Base-by-base conservation (phyloP, 2,329 filamentous ascomycete genomes). In the Arthrobotrys pseudoclavata region DNA sequence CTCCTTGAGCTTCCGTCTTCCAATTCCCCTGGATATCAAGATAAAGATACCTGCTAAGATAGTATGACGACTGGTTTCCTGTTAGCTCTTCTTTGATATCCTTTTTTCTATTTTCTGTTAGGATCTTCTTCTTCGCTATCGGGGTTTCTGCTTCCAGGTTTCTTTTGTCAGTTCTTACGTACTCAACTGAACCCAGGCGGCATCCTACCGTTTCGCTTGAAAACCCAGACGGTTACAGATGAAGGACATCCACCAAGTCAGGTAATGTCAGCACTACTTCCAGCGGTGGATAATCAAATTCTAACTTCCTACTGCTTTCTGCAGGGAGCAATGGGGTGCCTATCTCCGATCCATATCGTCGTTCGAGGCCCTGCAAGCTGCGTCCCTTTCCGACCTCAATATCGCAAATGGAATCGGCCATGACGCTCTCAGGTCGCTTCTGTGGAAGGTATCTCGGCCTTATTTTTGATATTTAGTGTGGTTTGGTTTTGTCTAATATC, bases 201-300 rank as follows among this genome's bases (percentile, higher is more conserved):
- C 37, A 45, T 45, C 42, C 47, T 7, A 4, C 20, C 18, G 6
- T 24, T 15, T 24, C 15, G 20, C 5, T 22, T 7, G 47, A 3
- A 6, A 13, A 50, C 10, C 20, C 15, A 10, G 20, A 24, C n/a
- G 10, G 42, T 22, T 50, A 60, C 55, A 69, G 64, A 77, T 77
- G 74, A 77, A 77, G 74, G 67, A 77, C 53, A 70, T 77, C 67
- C 61, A 48, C 42, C 74, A 68, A 50, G 67, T 67, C 67, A 77
- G 62, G 74, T 77, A 71, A 42, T n/a, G 37, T 29, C 40, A n/a
- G 15, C 20, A 1, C 12, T 29, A 22, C 40, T 37, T 2, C n/a
- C 29, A 12, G 7, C 20, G 20, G 31, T 47, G 12, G 22, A 69
- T 37, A 24, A 6, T 5, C 18, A 24, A 18, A 12, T 1, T 9